These are phyloP conservation scores for Aspergillus mulundensis DNA, from an alignment of 495 filamentous ascomycete species.

Conservation along the genomic window DNA sequence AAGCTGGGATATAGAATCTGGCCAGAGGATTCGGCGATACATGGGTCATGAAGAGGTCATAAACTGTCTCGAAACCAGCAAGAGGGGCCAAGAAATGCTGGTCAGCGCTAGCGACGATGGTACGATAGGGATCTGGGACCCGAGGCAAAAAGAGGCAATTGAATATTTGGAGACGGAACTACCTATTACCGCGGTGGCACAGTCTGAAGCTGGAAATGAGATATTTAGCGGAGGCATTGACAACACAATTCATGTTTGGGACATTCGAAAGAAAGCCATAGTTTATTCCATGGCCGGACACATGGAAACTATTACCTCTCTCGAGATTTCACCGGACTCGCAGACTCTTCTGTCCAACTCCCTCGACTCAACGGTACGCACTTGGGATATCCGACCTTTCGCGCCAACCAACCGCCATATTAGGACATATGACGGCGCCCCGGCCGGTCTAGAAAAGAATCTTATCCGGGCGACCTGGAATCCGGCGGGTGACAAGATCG, in stretches of 20 bases:
- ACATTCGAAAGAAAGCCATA: constrained; percentile 83
- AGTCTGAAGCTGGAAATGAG: constrained; percentile 92
- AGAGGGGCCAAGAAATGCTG: constrained; percentile 82
- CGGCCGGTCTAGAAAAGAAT: constrained; percentile 85
- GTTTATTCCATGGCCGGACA: constrained; percentile 87
- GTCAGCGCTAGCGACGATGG: constrained; percentile 91
- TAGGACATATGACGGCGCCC: constrained; percentile 83
- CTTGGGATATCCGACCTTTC: constrained; percentile 96
- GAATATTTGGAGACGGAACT: constrained; percentile 90
- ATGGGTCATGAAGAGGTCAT: constrained; percentile 91
- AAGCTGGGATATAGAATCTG: constrained; percentile 91
- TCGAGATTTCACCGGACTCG: constrained; percentile 85
- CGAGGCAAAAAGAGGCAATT: constrained; percentile 81
- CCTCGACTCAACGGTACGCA: constrained; percentile 87
- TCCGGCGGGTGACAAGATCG: constrained; percentile 77
- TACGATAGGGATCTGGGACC: constrained; percentile 94
- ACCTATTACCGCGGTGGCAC: constrained; percentile 84
- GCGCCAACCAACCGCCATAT: constrained; percentile 81
- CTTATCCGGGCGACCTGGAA: constrained; percentile 90
- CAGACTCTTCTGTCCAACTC: constrained; percentile 88
- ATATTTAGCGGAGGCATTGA: constrained; percentile 94
- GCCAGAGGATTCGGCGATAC: constrained; percentile 82
- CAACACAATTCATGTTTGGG: constrained; percentile 97
- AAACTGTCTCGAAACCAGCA: constrained; percentile 83
- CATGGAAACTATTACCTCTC: constrained; percentile 84